Conservation (phyloP, 257 asterid genomes). For the Rubia yunnanensis region DNA sequence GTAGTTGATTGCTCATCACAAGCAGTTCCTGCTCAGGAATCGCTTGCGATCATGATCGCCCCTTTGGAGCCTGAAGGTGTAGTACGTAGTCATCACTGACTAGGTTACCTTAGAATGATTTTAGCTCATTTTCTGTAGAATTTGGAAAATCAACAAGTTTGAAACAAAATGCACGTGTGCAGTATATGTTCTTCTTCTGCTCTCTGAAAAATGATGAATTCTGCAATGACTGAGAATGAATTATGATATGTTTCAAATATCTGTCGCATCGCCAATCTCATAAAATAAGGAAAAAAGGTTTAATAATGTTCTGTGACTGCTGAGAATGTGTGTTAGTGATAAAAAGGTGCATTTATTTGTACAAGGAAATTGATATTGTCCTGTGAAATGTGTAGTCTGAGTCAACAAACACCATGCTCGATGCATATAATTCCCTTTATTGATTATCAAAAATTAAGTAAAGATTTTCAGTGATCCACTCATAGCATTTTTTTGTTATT, state of each 20-base stretch:
- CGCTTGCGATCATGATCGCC: conserved; percentile 11
- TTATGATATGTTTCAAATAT: neutral
- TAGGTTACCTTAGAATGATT: neutral
- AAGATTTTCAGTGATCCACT: conserved; percentile 9
- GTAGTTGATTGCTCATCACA: conserved; percentile 10
- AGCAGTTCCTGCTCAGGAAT: conserved; percentile 3
- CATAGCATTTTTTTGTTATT: neutral
- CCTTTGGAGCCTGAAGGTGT: conserved; percentile 20
- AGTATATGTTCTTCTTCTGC: neutral
- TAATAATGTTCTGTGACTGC: neutral
- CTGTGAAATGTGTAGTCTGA: neutral
- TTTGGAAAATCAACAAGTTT: neutral
- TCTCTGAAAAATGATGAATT: neutral
- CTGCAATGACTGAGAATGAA: neutral
- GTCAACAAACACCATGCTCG: conserved; percentile 14
- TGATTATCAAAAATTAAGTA: neutral
- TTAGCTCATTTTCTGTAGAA: conserved; percentile 5
- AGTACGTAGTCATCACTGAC: neutral
- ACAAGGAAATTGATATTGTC: neutral
- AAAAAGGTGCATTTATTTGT: neutral
- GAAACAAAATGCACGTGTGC: conserved; percentile 6
- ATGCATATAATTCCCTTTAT: neutral
- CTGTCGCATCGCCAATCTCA: neutral
- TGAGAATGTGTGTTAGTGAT: neutral
- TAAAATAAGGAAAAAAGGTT: neutral